Base-by-base conservation (phyloP, 116 monocot genomes). In the Trichopus zeylanicus region DNA sequence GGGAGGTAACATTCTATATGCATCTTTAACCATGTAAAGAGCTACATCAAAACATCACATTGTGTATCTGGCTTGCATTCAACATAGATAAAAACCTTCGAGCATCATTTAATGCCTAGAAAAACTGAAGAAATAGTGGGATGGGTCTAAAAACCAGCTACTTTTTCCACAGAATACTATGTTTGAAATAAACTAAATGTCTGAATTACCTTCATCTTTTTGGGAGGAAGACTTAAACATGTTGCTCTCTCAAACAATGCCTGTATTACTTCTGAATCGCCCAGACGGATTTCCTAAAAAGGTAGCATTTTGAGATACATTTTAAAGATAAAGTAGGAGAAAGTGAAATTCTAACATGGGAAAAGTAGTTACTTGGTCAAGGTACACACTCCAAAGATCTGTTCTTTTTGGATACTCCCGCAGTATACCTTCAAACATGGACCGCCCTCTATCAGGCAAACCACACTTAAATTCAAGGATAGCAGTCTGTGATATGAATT, bases 201-300 rank as follows among this genome's bases (percentile, higher is more conserved):
- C 11, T 6, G 21, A 10, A 48, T 29, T 57, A 93, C 93, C 93
- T 90, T 87, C 79, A 90, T 97, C 65, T 84, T 97, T 58, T 86
- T 87, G 1, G 81, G 71, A 24, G 83, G 83, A 38, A 97, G 83
- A 51, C 71, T 84, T 66, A 87, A 69, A 53, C 67, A 90, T 28
- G 95, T 97, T 11, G 75, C 95, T 56, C 87, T 76, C 67, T 97
- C 95, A 67, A 97, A 97, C 23, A 97, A 73, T 51, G 84, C 68
- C 7, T 87, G 69, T 39, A 72, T 79, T 28, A 84, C 62, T 35
- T 97, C 91, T 19, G 24, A 21, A 64, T 97, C 91, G 33, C 86
- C 90, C 13, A 81, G 27, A 4, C 79, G 83, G 46, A 97, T 87
- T 55, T 93, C 93, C 93, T 93, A 48, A 31, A 76, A 63, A 61